phyloP scores from a whole-genome alignment of 768 basidiomycete genomes.

The Panaeolus papilionaceus region DNA sequence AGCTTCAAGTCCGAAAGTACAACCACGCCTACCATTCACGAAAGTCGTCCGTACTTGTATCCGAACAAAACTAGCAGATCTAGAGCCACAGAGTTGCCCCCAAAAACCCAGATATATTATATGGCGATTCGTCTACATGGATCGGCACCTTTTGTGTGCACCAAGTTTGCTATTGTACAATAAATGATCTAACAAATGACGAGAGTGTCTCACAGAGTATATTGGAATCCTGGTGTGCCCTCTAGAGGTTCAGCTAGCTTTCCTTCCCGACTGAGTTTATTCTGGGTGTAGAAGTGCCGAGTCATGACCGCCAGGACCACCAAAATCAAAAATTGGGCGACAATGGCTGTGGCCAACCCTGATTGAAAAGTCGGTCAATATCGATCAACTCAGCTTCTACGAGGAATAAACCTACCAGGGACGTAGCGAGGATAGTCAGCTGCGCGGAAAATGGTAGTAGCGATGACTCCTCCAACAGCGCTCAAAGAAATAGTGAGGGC shows the following conservation, averaged over 20 bases:
- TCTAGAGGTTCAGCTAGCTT: constrained; percentile 41
- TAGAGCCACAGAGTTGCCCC: neutral
- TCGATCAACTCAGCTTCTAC: neutral
- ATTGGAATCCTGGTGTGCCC: constrained; percentile 45
- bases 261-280: constrained; percentile 41
- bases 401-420: constrained; percentile 39
- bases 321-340: constrained; percentile 45
- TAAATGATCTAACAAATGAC: constrained; percentile 17
- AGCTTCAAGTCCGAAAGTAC: too few species aligned
- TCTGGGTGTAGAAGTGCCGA: constrained; percentile 42
- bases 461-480: constrained; percentile 50
- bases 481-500: constrained; percentile 49
- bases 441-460: constrained; percentile 47
- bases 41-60: neutral
- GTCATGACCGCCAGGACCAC: constrained; percentile 39
- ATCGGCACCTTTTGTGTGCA: constrained; percentile 1
- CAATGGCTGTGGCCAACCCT: constrained; percentile 48
- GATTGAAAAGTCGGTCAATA: constrained; percentile 24
- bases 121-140: neutral
- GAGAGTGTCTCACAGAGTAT: constrained; percentile 41
- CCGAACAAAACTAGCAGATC: neutral
- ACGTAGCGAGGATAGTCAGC: constrained; percentile 50
- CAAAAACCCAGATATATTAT: constrained; percentile 1
- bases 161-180: constrained; percentile 22
- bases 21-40: too few species aligned